Percentiles rank a stretch among this genome's conserved stretches.
These are phyloP conservation scores for Thelonectria olida DNA, from an alignment of 2,329 filamentous ascomycete species.

Conservation along the genomic window DNA sequence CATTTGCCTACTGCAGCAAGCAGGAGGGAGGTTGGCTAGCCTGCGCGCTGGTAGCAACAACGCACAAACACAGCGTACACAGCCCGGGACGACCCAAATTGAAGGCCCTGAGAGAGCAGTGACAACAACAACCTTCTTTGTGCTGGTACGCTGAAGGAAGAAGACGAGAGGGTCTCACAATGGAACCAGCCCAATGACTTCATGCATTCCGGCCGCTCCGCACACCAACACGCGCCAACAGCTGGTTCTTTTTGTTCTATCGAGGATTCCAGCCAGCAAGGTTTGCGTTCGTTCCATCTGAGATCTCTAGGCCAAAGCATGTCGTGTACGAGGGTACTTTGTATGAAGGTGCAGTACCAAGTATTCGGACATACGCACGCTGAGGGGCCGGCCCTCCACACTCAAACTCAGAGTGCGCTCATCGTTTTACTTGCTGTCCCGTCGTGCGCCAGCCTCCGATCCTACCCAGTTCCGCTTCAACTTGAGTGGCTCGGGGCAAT, in stretches of 20 bases:
- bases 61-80: neutral
- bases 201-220: conserved; percentile 45
- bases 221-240: conserved; percentile 38
- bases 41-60: neutral
- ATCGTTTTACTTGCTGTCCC: conserved; percentile 11
- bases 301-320: conserved; percentile 21
- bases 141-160: neutral
- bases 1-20: conserved; percentile 34
- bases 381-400: conserved; percentile 6
- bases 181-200: conserved; percentile 44
- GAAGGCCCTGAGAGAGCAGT: neutral
- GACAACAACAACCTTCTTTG: neutral
- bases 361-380: too few species aligned
- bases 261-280: conserved; percentile 35
- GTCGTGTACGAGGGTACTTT: conserved; percentile 6
- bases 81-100: neutral
- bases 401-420: conserved; percentile 34
- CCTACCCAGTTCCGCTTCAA: conserved; percentile 3
- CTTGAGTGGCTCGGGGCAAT: neutral
- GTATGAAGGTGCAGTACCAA: too few species aligned
- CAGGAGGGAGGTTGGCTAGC: conserved; percentile 13
- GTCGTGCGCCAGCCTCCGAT: conserved; percentile 28
- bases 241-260: conserved; percentile 28
- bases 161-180: conserved; percentile 20
- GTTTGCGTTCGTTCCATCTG: conserved; percentile 41